Percentiles rank a stretch among this genome's conserved stretches.
Conservation (phyloP, 345 rosid species). For the Corchorus olitorius region DNA sequence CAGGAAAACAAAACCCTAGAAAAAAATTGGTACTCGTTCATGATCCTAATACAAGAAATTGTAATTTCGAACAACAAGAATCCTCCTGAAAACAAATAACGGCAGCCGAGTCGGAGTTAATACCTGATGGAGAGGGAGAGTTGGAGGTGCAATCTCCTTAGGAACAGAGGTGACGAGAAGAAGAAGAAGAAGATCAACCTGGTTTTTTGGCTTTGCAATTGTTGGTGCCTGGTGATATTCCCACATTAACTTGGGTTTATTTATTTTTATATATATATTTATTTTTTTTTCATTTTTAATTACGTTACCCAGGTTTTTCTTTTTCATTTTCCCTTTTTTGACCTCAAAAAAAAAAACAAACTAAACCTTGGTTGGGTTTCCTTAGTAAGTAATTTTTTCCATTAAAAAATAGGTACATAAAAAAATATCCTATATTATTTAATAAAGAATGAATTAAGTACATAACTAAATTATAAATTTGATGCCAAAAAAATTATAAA, state of each 20-base stretch:
- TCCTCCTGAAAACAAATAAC: neutral
- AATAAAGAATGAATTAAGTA: too few relatives aligned
- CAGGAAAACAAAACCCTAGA: constrained; percentile 1
- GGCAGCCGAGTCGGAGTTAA: neutral
- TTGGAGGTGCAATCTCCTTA: neutral
- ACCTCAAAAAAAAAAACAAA: too few relatives aligned
- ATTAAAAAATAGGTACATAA: too few relatives aligned
- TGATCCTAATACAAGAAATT: neutral
- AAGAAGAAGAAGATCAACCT: neutral
- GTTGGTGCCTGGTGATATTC: neutral
- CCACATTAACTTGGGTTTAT: neutral
- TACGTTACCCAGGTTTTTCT: too few relatives aligned
- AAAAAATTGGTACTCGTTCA: neutral
- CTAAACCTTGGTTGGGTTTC: too few relatives aligned
- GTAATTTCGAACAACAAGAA: neutral
- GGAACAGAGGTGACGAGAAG: neutral
- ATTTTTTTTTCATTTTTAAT: too few relatives aligned
- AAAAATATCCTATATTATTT: too few relatives aligned
- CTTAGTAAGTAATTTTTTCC: too few relatives aligned
- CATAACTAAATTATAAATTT: too few relatives aligned
- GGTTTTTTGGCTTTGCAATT: neutral
- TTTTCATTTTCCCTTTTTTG: too few relatives aligned
- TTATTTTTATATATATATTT: too few relatives aligned
- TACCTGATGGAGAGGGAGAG: neutral
- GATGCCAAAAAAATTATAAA: too few relatives aligned